Evolutionary conservation across 306 rosid genomes (phyloP).

Genomic region (Luffa aegyptiaca): DNA sequence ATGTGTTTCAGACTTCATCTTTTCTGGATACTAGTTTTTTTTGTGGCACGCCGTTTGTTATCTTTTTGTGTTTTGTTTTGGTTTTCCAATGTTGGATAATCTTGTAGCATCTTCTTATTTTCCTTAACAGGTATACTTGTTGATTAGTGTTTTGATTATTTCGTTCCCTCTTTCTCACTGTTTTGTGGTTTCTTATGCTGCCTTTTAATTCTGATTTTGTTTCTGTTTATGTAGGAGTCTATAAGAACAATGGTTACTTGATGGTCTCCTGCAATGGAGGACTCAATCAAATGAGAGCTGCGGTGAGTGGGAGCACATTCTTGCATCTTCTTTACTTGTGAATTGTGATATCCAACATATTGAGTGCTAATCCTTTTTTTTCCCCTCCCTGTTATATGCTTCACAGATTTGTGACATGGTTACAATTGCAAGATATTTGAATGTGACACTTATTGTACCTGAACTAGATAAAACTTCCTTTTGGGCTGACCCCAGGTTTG

Average conservation of each 20-base stretch:
- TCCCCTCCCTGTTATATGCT: background rate
- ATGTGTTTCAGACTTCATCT: background rate
- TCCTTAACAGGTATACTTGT: background rate
- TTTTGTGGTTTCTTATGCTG: background rate
- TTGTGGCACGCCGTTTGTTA: background rate
- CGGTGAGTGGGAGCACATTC: conserved; percentile 46
- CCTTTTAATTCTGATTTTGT: conserved; percentile 3
- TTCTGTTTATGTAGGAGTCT: conserved; percentile 44
- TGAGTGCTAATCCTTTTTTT: background rate
- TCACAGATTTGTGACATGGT: conserved; percentile 97
- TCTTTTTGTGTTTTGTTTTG: background rate
- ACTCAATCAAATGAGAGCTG: conserved; percentile 96
- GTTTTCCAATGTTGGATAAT: background rate
- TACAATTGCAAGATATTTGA: conserved; percentile 79
- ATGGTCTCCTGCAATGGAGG: conserved; percentile 98
- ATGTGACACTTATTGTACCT: conserved; percentile 91
- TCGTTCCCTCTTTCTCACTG: background rate
- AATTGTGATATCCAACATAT: background rate
- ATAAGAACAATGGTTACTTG: conserved; percentile 84
- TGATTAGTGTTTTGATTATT: background rate
- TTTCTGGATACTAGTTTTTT: background rate
- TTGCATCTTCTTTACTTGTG: background rate
- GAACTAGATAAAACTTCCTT: conserved; percentile 86
- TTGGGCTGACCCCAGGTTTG: conserved; percentile 98
- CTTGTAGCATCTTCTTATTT: background rate